Evolutionary conservation across 768 basidiomycete genomes (phyloP).

Genomic region (Kwoniella pini): DNA sequence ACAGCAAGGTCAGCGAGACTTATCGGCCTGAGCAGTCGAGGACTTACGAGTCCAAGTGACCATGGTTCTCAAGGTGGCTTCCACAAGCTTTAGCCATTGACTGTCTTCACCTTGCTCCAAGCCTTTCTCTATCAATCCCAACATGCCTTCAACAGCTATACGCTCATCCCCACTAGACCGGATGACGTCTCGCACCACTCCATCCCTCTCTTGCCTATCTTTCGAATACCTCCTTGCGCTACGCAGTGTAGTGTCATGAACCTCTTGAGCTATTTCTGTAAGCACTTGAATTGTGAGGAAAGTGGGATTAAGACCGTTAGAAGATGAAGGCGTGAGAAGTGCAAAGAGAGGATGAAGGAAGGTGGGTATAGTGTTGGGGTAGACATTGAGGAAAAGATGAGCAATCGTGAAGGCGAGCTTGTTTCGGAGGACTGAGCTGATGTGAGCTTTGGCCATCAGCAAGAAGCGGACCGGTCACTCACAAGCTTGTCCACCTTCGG

Average conservation of each 20-base stretch:
- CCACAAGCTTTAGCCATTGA: constrained; percentile 69
- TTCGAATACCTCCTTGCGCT: constrained; percentile 72
- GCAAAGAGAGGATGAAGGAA: constrained; percentile 50
- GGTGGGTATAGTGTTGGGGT: constrained; percentile 42
- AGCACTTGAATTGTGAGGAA: constrained; percentile 88
- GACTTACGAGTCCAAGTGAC: constrained; percentile 89
- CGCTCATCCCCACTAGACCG: constrained; percentile 78
- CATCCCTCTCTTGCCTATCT: constrained; percentile 76
- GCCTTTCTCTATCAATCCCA: constrained; percentile 70
- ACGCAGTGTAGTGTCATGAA: constrained; percentile 93
- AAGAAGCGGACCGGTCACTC: too few relatives aligned
- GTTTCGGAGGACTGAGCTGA: constrained; percentile 75
- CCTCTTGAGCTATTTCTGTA: constrained; percentile 92
- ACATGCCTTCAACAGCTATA: constrained; percentile 83
- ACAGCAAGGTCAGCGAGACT: constrained; percentile 23
- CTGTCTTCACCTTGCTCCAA: constrained; percentile 56
- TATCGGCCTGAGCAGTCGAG: constrained; percentile 30
- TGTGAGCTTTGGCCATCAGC: constrained; percentile 34
- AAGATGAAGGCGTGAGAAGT: constrained; percentile 41
- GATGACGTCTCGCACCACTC: constrained; percentile 81
- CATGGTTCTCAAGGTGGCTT: constrained; percentile 89
- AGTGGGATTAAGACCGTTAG: constrained; percentile 80
- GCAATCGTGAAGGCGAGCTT: constrained; percentile 60
- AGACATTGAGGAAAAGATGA: constrained; percentile 52
- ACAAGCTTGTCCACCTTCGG: constrained; percentile 81